A percentile compares a stretch with the other conserved stretches of the same genome.
phyloP scores from a whole-genome alignment of 2,329 filamentous ascomycete species.

The Xylariaceae sp. region DNA sequence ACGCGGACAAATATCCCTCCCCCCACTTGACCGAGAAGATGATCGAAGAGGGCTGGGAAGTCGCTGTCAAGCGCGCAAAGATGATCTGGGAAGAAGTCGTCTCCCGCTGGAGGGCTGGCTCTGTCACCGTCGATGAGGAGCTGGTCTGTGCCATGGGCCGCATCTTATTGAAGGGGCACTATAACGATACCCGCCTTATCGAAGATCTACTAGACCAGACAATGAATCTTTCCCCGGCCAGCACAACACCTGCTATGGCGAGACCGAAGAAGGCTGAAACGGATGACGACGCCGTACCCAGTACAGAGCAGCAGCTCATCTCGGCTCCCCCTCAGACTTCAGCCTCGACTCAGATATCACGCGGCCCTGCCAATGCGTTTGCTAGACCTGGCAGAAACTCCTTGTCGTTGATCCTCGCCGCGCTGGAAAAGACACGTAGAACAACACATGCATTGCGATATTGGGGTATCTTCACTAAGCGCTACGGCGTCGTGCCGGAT shows the following conservation, averaged over 20 bases:
- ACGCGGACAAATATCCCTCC: conserved; percentile 35
- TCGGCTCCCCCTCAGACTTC: not conserved
- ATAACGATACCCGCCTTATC: conserved; percentile 67
- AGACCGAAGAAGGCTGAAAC: not conserved
- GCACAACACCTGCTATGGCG: conserved; percentile 1
- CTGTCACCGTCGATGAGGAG: conserved; percentile 71
- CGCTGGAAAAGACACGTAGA: conserved; percentile 59
- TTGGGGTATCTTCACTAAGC: conserved; percentile 69
- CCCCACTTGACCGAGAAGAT: conserved; percentile 31
- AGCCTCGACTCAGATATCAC: conserved; percentile 14
- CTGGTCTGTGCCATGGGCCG: conserved; percentile 80
- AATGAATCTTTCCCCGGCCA: conserved; percentile 63
- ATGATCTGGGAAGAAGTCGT: conserved; percentile 79
- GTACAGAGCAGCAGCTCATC: not conserved
- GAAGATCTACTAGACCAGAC: conserved; percentile 77
- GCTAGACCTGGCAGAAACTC: conserved; percentile 52
- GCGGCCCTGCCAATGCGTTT: conserved; percentile 28
- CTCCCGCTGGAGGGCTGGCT: conserved; percentile 69
- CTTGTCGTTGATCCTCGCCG: conserved; percentile 67
- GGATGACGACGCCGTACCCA: not conserved
- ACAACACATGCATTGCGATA: conserved; percentile 67
- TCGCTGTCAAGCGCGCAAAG: conserved; percentile 64
- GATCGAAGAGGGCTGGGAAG: conserved; percentile 35
- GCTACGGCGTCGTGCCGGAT: conserved; percentile 67
- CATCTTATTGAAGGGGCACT: conserved; percentile 65